Conservation (phyloP, 208 protist species). For the Jaenimonas drosophilae region DNA sequence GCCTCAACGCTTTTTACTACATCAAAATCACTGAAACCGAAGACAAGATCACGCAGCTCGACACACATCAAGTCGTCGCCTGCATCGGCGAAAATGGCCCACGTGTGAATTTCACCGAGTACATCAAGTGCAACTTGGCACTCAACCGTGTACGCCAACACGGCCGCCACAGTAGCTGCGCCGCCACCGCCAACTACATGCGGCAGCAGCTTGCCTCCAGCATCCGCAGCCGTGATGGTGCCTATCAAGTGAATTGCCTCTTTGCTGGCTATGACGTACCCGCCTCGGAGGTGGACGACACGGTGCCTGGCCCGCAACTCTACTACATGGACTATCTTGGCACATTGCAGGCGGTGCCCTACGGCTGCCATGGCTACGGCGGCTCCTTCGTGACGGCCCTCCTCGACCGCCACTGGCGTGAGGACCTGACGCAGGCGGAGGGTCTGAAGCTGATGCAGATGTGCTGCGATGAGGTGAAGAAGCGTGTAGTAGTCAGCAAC, state of each 20-base stretch:
- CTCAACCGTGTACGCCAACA: conserved; percentile 83
- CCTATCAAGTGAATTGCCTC: conserved; percentile 86
- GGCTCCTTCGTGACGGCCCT: conserved; percentile 83
- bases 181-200: conserved; percentile 83
- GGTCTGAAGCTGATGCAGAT: conserved; percentile 88
- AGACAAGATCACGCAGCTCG: conserved; percentile 89
- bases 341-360: conserved; percentile 85
- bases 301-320: conserved; percentile 44
- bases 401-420: conserved; percentile 87
- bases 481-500: conserved; percentile 84
- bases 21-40: conserved; percentile 90
- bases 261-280: conserved; percentile 88
- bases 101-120: conserved; percentile 89
- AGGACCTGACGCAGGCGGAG: conserved; percentile 86
- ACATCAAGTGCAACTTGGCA: conserved; percentile 88
- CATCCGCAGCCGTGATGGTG: conserved; percentile 76
- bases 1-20: conserved; percentile 86
- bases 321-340: conserved; percentile 95
- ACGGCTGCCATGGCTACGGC: conserved; percentile 92
- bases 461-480: conserved; percentile 91
- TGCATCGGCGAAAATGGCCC: conserved; percentile 86
- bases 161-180: conserved; percentile 64
- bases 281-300: conserved; percentile 57
- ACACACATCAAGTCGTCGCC: conserved; percentile 85
- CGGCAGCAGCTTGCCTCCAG: conserved; percentile 72